Evolutionary conservation across 2,329 filamentous ascomycete genomes (phyloP).

Genomic region (Alternaria tenuissima): DNA sequence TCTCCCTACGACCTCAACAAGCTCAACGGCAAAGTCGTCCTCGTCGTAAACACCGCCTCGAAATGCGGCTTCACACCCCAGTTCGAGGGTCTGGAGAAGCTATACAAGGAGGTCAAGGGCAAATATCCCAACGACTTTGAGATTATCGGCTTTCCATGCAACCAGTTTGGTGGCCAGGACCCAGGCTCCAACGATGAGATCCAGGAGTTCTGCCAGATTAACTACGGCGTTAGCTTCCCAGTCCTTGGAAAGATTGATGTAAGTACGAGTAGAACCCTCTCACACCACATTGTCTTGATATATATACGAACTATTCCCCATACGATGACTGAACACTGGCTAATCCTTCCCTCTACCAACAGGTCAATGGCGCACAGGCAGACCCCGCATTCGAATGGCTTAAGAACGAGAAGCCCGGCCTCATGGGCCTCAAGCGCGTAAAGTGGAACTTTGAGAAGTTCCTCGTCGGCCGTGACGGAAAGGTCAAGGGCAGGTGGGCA

Average conservation of each 20-base stretch:
- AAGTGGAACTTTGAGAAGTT: constrained; percentile 99
- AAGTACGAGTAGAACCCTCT: constrained; percentile 1
- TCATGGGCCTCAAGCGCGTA: constrained; percentile 86
- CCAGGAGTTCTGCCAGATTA: constrained; percentile 80
- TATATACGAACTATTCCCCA: not conserved
- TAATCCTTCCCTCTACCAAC: not conserved
- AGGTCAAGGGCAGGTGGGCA: constrained; percentile 86
- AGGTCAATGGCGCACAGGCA: constrained; percentile 77
- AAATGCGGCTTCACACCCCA: constrained; percentile 99
- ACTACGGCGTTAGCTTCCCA: constrained; percentile 93
- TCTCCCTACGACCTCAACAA: constrained; percentile 72
- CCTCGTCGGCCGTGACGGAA: constrained; percentile 82
- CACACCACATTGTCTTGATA: not conserved
- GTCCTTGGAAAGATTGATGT: constrained; percentile 92
- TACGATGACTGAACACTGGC: not conserved
- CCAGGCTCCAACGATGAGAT: constrained; percentile 75
- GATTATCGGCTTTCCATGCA: constrained; percentile 96
- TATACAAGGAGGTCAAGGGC: constrained; percentile 79
- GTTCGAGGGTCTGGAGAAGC: constrained; percentile 86
- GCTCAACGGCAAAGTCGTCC: constrained; percentile 90
- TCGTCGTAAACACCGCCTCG: constrained; percentile 96
- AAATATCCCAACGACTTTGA: constrained; percentile 79
- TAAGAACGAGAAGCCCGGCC: constrained; percentile 75
- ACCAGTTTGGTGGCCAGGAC: constrained; percentile 94
- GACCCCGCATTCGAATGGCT: constrained; percentile 81